phyloP scores from a whole-genome alignment of 306 rosid genomes.

The Clitoria ternatea region DNA sequence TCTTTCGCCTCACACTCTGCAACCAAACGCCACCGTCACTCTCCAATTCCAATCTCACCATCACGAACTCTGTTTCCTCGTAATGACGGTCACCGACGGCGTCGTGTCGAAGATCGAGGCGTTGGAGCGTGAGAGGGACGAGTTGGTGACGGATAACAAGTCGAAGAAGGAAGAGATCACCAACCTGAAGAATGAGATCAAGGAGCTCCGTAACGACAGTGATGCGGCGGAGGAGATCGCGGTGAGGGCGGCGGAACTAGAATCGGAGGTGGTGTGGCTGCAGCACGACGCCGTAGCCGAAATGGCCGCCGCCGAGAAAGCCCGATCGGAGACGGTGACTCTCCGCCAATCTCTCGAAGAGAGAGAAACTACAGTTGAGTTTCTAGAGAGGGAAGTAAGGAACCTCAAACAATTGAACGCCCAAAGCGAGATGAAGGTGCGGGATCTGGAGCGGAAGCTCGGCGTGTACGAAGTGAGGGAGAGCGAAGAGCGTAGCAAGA shows the following conservation, averaged over 20 bases:
- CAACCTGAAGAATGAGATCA: conserved; percentile 38
- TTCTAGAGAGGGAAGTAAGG: conserved; percentile 50
- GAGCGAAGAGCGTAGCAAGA: conserved; percentile 65
- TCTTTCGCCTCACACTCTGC: not conserved
- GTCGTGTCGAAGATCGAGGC: conserved; percentile 22
- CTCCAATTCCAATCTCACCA: not conserved
- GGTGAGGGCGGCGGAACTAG: conserved; percentile 38
- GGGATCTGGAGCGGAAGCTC: conserved; percentile 69
- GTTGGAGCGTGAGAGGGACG: conserved; percentile 48
- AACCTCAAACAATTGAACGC: conserved; percentile 35
- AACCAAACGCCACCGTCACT: not conserved
- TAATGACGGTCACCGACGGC: conserved; percentile 40
- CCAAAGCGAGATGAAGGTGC: conserved; percentile 56
- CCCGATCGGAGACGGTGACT: conserved; percentile 26
- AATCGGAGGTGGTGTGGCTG: conserved; percentile 50
- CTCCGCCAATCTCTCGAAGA: conserved; percentile 37
- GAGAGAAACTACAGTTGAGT: conserved; percentile 32
- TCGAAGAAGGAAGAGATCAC: conserved; percentile 33
- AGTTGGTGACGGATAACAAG: conserved; percentile 34
- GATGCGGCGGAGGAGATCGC: conserved; percentile 34
- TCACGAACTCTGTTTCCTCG: not conserved
- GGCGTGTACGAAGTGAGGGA: conserved; percentile 54
- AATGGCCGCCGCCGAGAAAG: conserved; percentile 30
- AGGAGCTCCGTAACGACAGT: conserved; percentile 19
- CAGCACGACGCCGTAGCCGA: conserved; percentile 37